These are phyloP conservation scores for Aspergillus ibericus DNA, from an alignment of 2,329 filamentous ascomycete genomes.

Conservation along the genomic window DNA sequence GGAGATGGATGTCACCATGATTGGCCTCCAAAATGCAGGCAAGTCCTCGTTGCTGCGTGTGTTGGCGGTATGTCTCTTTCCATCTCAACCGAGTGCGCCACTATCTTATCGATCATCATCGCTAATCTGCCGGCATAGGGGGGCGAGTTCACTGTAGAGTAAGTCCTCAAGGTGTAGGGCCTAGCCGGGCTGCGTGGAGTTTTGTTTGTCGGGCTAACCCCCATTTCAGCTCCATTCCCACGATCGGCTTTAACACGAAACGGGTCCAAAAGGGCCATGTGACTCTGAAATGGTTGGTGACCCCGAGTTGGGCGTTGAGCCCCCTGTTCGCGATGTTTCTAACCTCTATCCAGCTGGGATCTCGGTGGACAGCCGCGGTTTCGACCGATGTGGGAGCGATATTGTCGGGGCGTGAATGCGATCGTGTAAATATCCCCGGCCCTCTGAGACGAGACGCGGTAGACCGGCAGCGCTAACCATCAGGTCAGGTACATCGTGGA, in stretches of 20 bases:
- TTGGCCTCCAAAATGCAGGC: constrained; percentile 95
- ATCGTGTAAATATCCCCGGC: constrained; percentile 66
- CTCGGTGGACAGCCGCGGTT: constrained; percentile 95
- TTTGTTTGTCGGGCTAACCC: constrained; percentile 17
- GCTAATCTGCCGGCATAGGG: constrained; percentile 59
- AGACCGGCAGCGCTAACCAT: constrained; percentile 13
- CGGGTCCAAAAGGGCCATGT: constrained; percentile 96
- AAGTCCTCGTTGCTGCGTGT: constrained; percentile 95
- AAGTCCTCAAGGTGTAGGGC: constrained; percentile 50
- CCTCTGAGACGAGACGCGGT: not conserved
- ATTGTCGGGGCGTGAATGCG: constrained; percentile 94
- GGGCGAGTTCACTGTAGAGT: constrained; percentile 98
- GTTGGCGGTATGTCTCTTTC: constrained; percentile 74
- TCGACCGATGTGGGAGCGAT: constrained; percentile 98
- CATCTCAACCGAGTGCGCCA: not conserved
- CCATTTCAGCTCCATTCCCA: constrained; percentile 81
- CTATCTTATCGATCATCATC: constrained; percentile 17
- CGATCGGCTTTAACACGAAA: constrained; percentile 99
- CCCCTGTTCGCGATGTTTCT: constrained; percentile 17
- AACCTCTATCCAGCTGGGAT: constrained; percentile 68
- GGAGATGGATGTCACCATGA: constrained; percentile 99
- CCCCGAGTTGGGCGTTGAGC: not conserved
- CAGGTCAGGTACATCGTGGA: constrained; percentile 81
- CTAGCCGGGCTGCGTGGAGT: constrained; percentile 1
- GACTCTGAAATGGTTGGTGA: constrained; percentile 81